These are phyloP conservation scores for Pseudofabraea citricarpa DNA, from an alignment of 2,329 filamentous ascomycete genomes.

Conservation along the genomic window DNA sequence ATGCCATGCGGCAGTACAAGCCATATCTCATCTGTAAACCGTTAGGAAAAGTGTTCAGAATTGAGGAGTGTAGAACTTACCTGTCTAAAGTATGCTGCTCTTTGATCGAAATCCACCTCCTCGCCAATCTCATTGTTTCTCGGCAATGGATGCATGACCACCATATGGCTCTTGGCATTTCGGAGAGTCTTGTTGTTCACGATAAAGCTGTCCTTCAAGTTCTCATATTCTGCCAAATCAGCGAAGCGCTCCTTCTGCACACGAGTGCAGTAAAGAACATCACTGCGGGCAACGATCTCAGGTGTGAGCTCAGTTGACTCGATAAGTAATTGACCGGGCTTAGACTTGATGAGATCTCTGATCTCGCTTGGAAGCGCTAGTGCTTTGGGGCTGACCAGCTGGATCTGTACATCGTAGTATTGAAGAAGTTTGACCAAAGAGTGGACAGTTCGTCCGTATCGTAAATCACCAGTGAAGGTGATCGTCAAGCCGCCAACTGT, in stretches of 20 bases:
- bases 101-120: conserved; percentile 95
- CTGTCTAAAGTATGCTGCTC: conserved; percentile 98
- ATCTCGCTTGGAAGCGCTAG: conserved; percentile 75
- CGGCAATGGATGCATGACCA: conserved; percentile 93
- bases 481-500: conserved; percentile 94
- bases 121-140: conserved; percentile 89
- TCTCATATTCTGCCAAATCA: conserved; percentile 75
- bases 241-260: conserved; percentile 95
- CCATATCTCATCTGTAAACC: conserved; percentile 83
- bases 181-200: conserved; percentile 88
- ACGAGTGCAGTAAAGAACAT: conserved; percentile 94
- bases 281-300: conserved; percentile 79
- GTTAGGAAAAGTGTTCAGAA: conserved; percentile 4
- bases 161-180: conserved; percentile 86
- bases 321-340: conserved; percentile 69
- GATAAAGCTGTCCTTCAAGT: conserved; percentile 81
- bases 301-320: conserved; percentile 78
- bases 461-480: conserved; percentile 90
- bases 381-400: conserved; percentile 80
- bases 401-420: conserved; percentile 92
- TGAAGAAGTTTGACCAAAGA: conserved; percentile 89
- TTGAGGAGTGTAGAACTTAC: conserved; percentile 49
- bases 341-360: conserved; percentile 60
- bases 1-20: conserved; percentile 94
- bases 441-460: conserved; percentile 91